A percentile compares a stretch with the other conserved stretches of the same genome.
These are phyloP conservation scores for Sporothrix dimorphospora DNA, from an alignment of 2,329 filamentous ascomycete species.

Conservation along the genomic window DNA sequence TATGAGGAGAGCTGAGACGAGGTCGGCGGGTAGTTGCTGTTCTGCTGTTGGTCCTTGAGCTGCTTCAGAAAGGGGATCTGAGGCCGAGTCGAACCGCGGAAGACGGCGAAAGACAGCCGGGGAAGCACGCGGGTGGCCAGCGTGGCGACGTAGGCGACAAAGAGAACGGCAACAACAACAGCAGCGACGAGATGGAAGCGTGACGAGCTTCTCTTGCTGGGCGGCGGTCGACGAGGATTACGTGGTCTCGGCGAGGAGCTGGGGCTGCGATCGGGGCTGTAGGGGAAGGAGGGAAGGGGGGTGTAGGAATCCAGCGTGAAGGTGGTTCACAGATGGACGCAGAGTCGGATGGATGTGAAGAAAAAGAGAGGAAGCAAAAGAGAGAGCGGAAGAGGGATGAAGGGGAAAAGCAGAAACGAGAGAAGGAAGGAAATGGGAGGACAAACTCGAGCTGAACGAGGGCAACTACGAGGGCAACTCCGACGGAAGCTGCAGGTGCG, in stretches of 20 bases:
- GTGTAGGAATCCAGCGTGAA: conserved; percentile 28
- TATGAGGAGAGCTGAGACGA: conserved; percentile 25
- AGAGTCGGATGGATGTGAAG: not conserved
- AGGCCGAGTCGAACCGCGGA: conserved; percentile 48
- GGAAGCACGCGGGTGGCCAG: conserved; percentile 67
- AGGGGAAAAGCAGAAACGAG: not conserved
- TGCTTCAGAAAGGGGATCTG: conserved; percentile 27
- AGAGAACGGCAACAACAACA: conserved; percentile 57
- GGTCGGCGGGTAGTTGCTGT: conserved; percentile 1
- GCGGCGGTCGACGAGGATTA: conserved; percentile 47
- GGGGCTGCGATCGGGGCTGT: not conserved
- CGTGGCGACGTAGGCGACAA: conserved; percentile 60
- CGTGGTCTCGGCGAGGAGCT: not conserved
- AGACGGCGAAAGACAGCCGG: conserved; percentile 59
- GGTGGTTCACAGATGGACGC: not conserved
- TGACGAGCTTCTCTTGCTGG: conserved; percentile 1
- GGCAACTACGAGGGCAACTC: not conserved
- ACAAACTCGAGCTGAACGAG: not conserved
- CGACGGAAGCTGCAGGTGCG: conserved; percentile 13
- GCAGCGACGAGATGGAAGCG: conserved; percentile 46
- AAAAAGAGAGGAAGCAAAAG: not conserved
- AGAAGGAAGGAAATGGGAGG: not conserved
- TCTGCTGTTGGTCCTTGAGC: conserved; percentile 21
- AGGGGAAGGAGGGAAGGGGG: conserved; percentile 42
- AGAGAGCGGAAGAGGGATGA: not conserved